Percentiles rank a stretch among this genome's conserved stretches.
Conservation (phyloP, 495 filamentous ascomycete genomes). For the Apodospora peruviana region DNA sequence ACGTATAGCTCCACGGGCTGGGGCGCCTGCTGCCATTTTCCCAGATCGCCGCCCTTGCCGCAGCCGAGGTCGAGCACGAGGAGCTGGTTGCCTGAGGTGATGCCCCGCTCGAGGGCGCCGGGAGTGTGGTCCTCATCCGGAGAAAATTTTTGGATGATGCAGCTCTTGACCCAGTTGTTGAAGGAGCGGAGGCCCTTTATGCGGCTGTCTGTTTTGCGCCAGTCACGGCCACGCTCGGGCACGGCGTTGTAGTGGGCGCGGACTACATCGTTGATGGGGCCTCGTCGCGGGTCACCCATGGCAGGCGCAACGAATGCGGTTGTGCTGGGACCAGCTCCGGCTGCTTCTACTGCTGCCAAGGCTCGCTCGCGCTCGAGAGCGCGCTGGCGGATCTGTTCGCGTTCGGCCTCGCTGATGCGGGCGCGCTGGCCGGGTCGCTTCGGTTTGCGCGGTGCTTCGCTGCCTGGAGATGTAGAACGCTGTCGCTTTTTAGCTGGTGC, state of each 20-base stretch:
- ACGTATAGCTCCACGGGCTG: slow-evolving; percentile 84
- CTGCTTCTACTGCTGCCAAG: neutral
- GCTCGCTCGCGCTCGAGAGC: slow-evolving; percentile 61
- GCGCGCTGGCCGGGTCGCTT: slow-evolving; percentile 84
- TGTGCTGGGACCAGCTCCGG: slow-evolving; percentile 31
- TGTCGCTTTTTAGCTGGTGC: slow-evolving; percentile 47
- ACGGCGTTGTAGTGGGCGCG: slow-evolving; percentile 95
- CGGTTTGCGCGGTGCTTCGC: slow-evolving; percentile 57
- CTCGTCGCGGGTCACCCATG: slow-evolving; percentile 25
- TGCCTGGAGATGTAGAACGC: slow-evolving; percentile 33
- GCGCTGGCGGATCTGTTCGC: slow-evolving; percentile 61
- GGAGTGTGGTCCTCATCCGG: slow-evolving; percentile 65
- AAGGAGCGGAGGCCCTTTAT: slow-evolving; percentile 93
- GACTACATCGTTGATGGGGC: slow-evolving; percentile 77
- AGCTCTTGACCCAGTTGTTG: slow-evolving; percentile 99
- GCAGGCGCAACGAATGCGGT: slow-evolving; percentile 41
- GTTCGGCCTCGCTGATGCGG: slow-evolving; percentile 65
- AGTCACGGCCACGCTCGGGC: slow-evolving; percentile 83
- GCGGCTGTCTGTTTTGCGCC: slow-evolving; percentile 85
- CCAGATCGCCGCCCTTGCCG: slow-evolving; percentile 91
- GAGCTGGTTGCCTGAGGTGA: slow-evolving; percentile 48
- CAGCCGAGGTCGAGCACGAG: slow-evolving; percentile 90
- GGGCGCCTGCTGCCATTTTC: slow-evolving; percentile 90
- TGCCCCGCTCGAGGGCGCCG: slow-evolving; percentile 49
- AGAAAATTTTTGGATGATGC: slow-evolving; percentile 92